phyloP scores from a whole-genome alignment of 2,329 filamentous ascomycete genomes.

The Scytalidium sp. region DNA sequence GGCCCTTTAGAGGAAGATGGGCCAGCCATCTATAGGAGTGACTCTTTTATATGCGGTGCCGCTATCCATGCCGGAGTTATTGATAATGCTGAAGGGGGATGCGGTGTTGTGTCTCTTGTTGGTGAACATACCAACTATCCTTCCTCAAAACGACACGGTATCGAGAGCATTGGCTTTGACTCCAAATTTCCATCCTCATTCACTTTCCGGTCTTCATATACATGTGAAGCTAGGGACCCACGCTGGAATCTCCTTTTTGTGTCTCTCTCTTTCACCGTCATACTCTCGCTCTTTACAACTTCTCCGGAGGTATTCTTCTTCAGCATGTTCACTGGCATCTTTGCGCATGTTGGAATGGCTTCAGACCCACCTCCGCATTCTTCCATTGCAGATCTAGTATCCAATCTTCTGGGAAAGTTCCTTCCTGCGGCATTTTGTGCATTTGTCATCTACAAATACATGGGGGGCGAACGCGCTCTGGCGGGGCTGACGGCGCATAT shows the following conservation, averaged over 20 bases:
- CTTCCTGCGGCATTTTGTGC: constrained; percentile 84
- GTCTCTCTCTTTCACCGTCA: constrained; percentile 73
- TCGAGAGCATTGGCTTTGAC: constrained; percentile 74
- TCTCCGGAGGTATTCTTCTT: constrained; percentile 83
- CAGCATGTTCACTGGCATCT: constrained; percentile 75
- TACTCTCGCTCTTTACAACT: constrained; percentile 78
- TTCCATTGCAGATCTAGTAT: constrained; percentile 69
- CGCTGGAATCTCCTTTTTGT: constrained; percentile 83
- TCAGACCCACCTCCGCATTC: constrained; percentile 76
- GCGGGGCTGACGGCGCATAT: constrained; percentile 73
- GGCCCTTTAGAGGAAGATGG: constrained; percentile 47
- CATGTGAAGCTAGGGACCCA: constrained; percentile 70
- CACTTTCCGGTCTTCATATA: constrained; percentile 65
- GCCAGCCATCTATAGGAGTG: constrained; percentile 71
- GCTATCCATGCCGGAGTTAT: constrained; percentile 83
- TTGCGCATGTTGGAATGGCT: constrained; percentile 86
- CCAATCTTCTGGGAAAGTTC: constrained; percentile 75
- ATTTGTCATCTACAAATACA: constrained; percentile 84
- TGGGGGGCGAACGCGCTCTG: constrained; percentile 71
- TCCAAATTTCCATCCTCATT: constrained; percentile 89
- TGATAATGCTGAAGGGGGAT: constrained; percentile 69
- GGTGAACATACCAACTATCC: constrained; percentile 65
- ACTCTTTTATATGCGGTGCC: constrained; percentile 83
- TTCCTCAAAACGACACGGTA: constrained; percentile 66
- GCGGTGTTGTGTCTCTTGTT: constrained; percentile 73